Evolutionary conservation across 495 filamentous ascomycete genomes (phyloP).

Genomic region (Massariosphaeria phaeospora): DNA sequence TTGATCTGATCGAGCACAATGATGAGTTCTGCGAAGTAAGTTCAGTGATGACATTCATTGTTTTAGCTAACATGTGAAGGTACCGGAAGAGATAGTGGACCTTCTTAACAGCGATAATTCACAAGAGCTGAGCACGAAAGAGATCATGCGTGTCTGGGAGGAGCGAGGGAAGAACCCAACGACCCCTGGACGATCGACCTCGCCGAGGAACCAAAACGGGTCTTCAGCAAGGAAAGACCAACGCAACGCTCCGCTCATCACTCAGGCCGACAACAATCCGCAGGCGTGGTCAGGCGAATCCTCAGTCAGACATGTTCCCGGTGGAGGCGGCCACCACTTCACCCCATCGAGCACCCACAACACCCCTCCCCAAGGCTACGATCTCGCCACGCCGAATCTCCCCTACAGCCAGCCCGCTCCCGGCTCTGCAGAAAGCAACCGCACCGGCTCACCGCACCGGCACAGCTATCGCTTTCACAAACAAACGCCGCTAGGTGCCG

Average conservation of each 20-base stretch:
- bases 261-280: slow-evolving; percentile 74
- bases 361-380: slow-evolving; percentile 27
- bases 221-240: slow-evolving; percentile 46
- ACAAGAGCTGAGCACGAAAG: slow-evolving; percentile 89
- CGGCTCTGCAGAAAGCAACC: slow-evolving; percentile 29
- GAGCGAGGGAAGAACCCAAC: slow-evolving; percentile 70
- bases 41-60: slow-evolving; percentile 15
- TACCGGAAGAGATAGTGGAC: slow-evolving; percentile 83
- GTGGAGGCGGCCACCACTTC: slow-evolving; percentile 41
- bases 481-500: slow-evolving; percentile 24
- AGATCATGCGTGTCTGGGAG: slow-evolving; percentile 71
- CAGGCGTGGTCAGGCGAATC: slow-evolving; percentile 75
- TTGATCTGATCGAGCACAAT: slow-evolving; percentile 83
- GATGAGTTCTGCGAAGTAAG: slow-evolving; percentile 95
- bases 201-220: slow-evolving; percentile 45
- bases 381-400: slow-evolving; percentile 25
- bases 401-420: slow-evolving; percentile 26
- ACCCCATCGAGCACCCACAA: slow-evolving; percentile 18
- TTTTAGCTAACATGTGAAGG: slow-evolving; percentile 48
- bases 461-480: slow-evolving; percentile 31
- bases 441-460: slow-evolving; percentile 25
- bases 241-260: slow-evolving; percentile 48
- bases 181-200: slow-evolving; percentile 31
- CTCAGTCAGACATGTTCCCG: slow-evolving; percentile 72
- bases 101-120: slow-evolving; percentile 77